phyloP scores from a whole-genome alignment of 2,329 filamentous ascomycete species.

The Aquanectria penicillioides region DNA sequence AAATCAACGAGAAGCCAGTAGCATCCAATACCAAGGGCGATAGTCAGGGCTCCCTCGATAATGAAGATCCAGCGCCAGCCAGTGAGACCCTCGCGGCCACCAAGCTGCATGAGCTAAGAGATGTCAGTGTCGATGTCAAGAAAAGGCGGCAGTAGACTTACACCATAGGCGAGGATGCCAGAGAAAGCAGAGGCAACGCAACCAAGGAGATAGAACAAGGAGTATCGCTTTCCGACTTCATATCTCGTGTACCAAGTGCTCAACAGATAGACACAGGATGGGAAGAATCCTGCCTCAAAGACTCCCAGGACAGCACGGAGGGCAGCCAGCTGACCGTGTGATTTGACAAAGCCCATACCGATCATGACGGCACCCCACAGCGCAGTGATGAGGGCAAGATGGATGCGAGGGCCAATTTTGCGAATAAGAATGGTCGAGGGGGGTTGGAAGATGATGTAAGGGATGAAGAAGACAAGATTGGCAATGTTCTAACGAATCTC shows the following conservation, averaged over 20 bases:
- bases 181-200: conserved; percentile 73
- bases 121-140: conserved; percentile 10
- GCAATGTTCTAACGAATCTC: conserved; percentile 62
- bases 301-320: conserved; percentile 69
- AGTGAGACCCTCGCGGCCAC: conserved; percentile 61
- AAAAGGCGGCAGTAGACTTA: conserved; percentile 49
- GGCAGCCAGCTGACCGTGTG: conserved; percentile 62
- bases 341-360: conserved; percentile 70
- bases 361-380: conserved; percentile 72
- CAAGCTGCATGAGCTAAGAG: conserved; percentile 67
- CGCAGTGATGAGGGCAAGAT: conserved; percentile 64
- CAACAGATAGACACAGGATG: conserved; percentile 76
- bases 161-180: conserved; percentile 75
- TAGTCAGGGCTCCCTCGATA: conserved; percentile 64
- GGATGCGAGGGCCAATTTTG: conserved; percentile 69
- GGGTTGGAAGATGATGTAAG: conserved; percentile 77
- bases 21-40: conserved; percentile 57
- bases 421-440: conserved; percentile 76
- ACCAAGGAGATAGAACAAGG: conserved; percentile 75
- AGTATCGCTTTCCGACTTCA: conserved; percentile 76
- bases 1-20: conserved; percentile 73
- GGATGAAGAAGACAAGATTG: conserved; percentile 78
- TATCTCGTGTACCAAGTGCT: conserved; percentile 78
- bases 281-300: conserved; percentile 78
- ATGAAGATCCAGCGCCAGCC: conserved; percentile 78